Percentiles rank a stretch among this genome's conserved stretches.
Conservation (phyloP, 192 early-diverging fungal species). For the Gamsiella multidivaricata region DNA sequence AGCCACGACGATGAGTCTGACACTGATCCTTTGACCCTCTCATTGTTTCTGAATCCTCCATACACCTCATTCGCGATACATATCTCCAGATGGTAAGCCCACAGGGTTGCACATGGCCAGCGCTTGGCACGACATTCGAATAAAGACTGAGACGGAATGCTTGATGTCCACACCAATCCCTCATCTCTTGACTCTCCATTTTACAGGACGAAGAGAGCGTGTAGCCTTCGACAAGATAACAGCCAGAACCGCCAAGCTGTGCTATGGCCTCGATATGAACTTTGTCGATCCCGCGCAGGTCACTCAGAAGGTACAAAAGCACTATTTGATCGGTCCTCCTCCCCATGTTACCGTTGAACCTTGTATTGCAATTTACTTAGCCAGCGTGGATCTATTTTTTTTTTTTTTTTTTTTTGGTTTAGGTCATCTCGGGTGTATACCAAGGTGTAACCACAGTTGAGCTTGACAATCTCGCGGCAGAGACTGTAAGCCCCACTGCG, state of each 20-base stretch:
- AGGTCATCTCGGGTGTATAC: slow-evolving; percentile 88
- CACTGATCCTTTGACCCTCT: no score
- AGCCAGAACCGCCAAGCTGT: slow-evolving; percentile 92
- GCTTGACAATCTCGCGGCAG: slow-evolving; percentile 90
- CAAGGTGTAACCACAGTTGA: slow-evolving; percentile 90
- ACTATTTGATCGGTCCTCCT: background rate
- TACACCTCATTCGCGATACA: no score
- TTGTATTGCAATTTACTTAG: background rate
- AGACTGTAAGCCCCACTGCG: slow-evolving; percentile 61
- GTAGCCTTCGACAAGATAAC: slow-evolving; percentile 99
- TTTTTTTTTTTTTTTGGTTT: background rate
- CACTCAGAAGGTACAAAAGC: slow-evolving; percentile 83
- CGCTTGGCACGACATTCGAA: no score
- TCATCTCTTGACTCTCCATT: no score
- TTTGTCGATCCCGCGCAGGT: slow-evolving; percentile 92
- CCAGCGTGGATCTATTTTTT: background rate
- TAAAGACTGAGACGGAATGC: no score
- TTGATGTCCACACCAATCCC: background rate
- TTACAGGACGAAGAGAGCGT: slow-evolving; percentile 82
- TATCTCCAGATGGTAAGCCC: no score
- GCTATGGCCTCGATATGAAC: slow-evolving; percentile 93
- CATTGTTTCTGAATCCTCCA: no score
- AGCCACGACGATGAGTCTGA: no score
- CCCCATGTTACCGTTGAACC: background rate
- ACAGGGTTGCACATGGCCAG: background rate